These are phyloP conservation scores for Penicillium desertorum DNA, from an alignment of 495 filamentous ascomycete genomes.

Conservation along the genomic window DNA sequence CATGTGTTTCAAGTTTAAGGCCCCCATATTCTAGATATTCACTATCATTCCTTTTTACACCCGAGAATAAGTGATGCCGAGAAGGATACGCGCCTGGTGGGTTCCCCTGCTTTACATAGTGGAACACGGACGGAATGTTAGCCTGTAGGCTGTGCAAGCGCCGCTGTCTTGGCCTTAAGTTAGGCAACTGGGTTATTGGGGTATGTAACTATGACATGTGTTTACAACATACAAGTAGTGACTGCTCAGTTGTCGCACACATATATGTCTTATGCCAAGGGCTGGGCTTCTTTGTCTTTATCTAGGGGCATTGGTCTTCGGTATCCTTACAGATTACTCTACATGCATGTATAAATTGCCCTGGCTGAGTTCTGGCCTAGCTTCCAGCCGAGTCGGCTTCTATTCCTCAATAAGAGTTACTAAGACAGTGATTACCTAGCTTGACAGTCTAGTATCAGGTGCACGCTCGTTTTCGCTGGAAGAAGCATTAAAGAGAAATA, in stretches of 20 bases:
- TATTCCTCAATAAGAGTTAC: background rate
- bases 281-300: background rate
- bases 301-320: background rate
- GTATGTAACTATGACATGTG: background rate
- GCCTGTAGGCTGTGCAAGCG: background rate
- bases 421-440: background rate
- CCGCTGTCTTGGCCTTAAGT: slow-evolving; percentile 1
- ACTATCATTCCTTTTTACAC: background rate
- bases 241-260: background rate
- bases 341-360: background rate
- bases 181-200: slow-evolving; percentile 2
- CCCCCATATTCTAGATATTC: background rate
- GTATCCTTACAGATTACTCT: background rate
- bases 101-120: background rate
- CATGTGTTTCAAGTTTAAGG: background rate
- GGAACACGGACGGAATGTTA: background rate
- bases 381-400: background rate
- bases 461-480: background rate
- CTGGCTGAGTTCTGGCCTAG: background rate
- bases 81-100: background rate
- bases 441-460: background rate
- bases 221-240: background rate
- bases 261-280: background rate
- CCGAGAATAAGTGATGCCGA: background rate
- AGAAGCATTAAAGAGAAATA: background rate